phyloP scores from a whole-genome alignment of 2,329 filamentous ascomycete genomes.

The Lizonia empirigonia region DNA sequence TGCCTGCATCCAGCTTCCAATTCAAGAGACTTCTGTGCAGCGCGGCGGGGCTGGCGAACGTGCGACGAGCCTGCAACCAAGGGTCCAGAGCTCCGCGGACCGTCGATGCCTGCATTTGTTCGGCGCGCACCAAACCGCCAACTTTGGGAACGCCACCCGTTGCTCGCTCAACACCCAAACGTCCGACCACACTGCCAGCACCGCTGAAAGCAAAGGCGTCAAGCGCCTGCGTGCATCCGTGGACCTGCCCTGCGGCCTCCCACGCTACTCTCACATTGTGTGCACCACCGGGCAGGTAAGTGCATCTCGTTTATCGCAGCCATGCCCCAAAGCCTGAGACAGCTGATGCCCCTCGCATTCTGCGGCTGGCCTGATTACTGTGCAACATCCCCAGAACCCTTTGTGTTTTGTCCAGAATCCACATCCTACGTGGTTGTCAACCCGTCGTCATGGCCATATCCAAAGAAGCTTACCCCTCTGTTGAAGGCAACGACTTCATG shows the following conservation, averaged over 20 bases:
- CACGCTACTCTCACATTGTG: slow-evolving; percentile 24
- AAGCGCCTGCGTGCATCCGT: slow-evolving; percentile 16
- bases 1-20: slow-evolving; percentile 3
- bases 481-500: slow-evolving; percentile 39
- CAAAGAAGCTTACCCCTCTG: slow-evolving; percentile 13
- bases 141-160: slow-evolving; percentile 20
- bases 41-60: not conserved
- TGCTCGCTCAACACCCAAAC: slow-evolving; percentile 23
- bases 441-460: not conserved
- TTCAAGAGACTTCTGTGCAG: not conserved
- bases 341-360: slow-evolving; percentile 11
- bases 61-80: not conserved
- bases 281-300: slow-evolving; percentile 25
- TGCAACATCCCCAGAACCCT: not conserved
- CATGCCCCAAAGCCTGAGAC: slow-evolving; percentile 2
- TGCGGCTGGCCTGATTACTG: slow-evolving; percentile 2
- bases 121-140: no score
- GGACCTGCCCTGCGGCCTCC: slow-evolving; percentile 16
- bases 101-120: no score
- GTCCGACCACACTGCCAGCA: slow-evolving; percentile 15
- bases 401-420: not conserved
- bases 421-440: slow-evolving; percentile 4
- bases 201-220: slow-evolving; percentile 9
- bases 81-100: not conserved
- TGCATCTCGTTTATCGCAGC: slow-evolving; percentile 19